Evolutionary conservation across 108 stramenopile species (phyloP), one percentile per base, ranked within the genome.

Genomic region (Chaetoceros tenuissimus): DNA sequence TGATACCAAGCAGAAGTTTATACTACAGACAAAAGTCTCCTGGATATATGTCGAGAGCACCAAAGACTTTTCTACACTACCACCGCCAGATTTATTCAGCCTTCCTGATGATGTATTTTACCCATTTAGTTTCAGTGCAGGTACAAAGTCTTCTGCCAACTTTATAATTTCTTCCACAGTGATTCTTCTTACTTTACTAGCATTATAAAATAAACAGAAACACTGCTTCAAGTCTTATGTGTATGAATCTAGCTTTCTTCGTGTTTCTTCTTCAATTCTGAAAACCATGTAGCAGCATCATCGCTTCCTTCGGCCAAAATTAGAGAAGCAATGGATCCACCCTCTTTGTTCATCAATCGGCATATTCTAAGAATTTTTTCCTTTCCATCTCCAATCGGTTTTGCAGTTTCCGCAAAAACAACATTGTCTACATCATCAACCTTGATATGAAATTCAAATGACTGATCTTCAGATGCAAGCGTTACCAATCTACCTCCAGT

Each of bases 371-470:
- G 49, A 1, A 55, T 55, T 44, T 70, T 72, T 17, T 20, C 63
- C 29, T 45, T 29, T 30, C 59, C 60, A 13, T 21, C 34, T 5
- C 43, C 26, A 2, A 48, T 28, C 1, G 54, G 51, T 24, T 52
- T 63, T 21, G 64, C 57, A 25, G 59, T 67, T 52, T 74, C 66
- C 3, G 75, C 69, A 53, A 90, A 64, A 7, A 50, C 71, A 43
- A 84, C 62, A 51, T 78, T 84, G 52, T 64, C 64, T 1, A 91
- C 64, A 40, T 78, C 58, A 27, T 66, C 73, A 0, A 79, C 48
- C 52, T 75, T 77, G 19, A 91, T 26, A 67, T 91, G 89, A 55
- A 91, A 85, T 74, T 91, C 89, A 75, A 85, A 87, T 19, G 75
- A 75, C 31, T 72, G 57, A 71, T 91, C 83, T 24, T 67, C 63